Base-by-base conservation (phyloP, 108 stramenopile genomes). In the Pseudonitzschia multistriata region DNA sequence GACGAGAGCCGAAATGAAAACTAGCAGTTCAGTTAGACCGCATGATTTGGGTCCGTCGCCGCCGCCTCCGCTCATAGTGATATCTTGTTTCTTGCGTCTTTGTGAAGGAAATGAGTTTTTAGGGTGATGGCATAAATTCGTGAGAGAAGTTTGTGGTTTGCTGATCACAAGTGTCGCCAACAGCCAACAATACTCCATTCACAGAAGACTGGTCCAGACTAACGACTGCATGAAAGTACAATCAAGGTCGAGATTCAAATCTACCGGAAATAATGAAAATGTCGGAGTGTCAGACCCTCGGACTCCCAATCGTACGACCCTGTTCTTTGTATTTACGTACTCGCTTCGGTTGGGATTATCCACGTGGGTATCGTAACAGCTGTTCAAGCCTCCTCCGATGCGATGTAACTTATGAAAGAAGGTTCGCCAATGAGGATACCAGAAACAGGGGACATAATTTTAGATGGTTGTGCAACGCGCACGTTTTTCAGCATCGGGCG, bases 1-100 rank as follows among this genome's bases (percentile, higher is more conserved):
- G 45, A 94, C 68, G 71, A 96, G 86, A 28, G 93, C 95, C 11
- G 80, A 79, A 0, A 90, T 39, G 72, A 96, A 94, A 33, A 96
- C 77, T 33, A 91, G 39, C 3, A 83, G 31, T 71, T 94, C 87
- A 33, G 70, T 63, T 13, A 90, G 71, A 25, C 93, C 88, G 57
- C 89, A 91, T 69, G 39, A 72, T 48, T 85, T 81, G 36, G 76
- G 52, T 66, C 72, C 56, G 17, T 83, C 79, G 19, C 31, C 22
- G 64, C 72, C 71, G 22, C 72, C 72, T 5, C 67, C 67, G 59
- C 66, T 76, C 60, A 73, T 73, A 22, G 27, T 71, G 31, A 8
- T 59, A 0, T n/a, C 3, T 14, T 59, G 8, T 14, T 59, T 30
- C 11, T 10, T 22, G 10, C 8, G 30, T 22, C 6, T 10, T 29